Conservation (phyloP, 1,284 basidiomycete genomes). For the Anthracocystis setariae region DNA sequence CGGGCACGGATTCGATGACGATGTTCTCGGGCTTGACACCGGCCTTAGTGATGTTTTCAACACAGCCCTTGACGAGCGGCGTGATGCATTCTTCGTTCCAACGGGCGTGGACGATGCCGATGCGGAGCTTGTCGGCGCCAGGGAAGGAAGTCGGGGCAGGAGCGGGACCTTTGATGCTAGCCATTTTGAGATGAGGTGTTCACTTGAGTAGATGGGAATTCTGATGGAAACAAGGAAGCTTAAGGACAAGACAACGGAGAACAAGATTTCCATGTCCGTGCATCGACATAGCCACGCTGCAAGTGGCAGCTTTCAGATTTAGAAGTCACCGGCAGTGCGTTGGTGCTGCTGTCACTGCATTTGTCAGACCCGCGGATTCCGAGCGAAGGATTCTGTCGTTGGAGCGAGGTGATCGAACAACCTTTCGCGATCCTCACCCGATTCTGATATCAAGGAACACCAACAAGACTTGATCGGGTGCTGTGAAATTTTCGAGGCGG, state of each 20-base stretch:
- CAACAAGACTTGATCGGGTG: slow-evolving; percentile 6
- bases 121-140: slow-evolving; percentile 56
- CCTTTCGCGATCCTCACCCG: not conserved
- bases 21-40: slow-evolving; percentile 92
- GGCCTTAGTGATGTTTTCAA: slow-evolving; percentile 79
- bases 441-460: not conserved
- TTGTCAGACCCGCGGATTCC: slow-evolving; percentile 15
- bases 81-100: slow-evolving; percentile 91
- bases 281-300: slow-evolving; percentile 1
- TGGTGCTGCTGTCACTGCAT: not conserved
- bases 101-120: slow-evolving; percentile 66
- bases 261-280: slow-evolving; percentile 5
- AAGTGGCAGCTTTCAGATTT: slow-evolving; percentile 7
- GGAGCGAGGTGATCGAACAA: slow-evolving; percentile 6
- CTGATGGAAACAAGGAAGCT: not conserved
- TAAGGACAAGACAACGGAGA: no score
- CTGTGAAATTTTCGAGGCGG: not conserved
- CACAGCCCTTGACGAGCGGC: slow-evolving; percentile 80
- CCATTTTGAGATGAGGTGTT: slow-evolving; percentile 13
- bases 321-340: not conserved
- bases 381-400: slow-evolving; percentile 7
- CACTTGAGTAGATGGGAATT: not conserved
- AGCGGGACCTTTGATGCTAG: slow-evolving; percentile 63
- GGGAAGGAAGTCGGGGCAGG: slow-evolving; percentile 63
- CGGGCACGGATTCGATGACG: slow-evolving; percentile 88